Evolutionary conservation across 345 rosid species (phyloP), one percentile per base, ranked within the genome.

Genomic region (Salix exigua): DNA sequence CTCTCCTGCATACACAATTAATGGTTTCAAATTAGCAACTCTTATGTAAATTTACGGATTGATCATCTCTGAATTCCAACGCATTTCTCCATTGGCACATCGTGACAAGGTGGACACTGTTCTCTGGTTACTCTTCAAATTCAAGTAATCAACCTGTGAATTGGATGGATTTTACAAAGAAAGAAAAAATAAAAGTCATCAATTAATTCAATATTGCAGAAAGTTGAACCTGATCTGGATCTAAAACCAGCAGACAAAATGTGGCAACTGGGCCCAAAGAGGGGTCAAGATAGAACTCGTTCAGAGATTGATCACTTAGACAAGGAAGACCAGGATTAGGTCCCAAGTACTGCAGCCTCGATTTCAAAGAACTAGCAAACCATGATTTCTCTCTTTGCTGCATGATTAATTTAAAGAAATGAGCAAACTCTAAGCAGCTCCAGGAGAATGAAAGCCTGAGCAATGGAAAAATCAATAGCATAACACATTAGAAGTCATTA

Each of bases 371-470:
- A 85, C 87, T 83, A 73, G 87, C 91, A 80, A 83, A 87, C 99
- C 96, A 93, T 71, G 92, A 89, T 78, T 84, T 90, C 82, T 93
- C 93, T 77, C 97, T 84, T 80, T 86, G 85, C 99, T 95, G 88
- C 83, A 86, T 51, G 33, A 80, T 40, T 44, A 44, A 60, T 35
- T 21, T 37, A 60, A 62, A 35, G 35, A 67, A 50, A 66, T 73
- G n/a, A 73, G 68, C 9, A 69, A 46, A 44, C 53, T 51, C 21
- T 16, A 81, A 68, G 23, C 53, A 82, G 26, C 11, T 55, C 40
- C 65, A 68, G 82, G 40, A 53, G 28, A 14, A 28, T 61, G 13
- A 67, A 42, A 55, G 37, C 50, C 9, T 60, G 23, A 2, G 17
- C 16, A 2, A 10, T 18, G 30, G 26, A 72, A 5, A 48, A 30